Evolutionary conservation across 371 early-diverging fungal species (phyloP), one percentile per base, ranked within the genome.

Genomic region (Rhizopus sp.): DNA sequence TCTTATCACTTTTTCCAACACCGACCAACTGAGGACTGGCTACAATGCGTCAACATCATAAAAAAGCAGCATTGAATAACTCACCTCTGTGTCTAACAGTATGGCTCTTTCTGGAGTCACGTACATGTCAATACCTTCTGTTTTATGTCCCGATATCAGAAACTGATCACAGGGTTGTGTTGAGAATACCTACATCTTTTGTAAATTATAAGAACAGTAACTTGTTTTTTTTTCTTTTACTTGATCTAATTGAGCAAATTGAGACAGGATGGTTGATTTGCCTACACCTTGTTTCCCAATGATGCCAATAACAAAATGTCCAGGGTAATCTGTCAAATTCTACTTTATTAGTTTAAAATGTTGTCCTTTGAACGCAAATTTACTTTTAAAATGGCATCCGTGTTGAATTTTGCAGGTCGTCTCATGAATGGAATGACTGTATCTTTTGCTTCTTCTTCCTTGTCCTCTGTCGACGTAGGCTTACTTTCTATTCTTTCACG

Each of bases 301-400:
- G 17, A 88, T 80, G 9, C 92, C 91, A 29, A 91, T 80, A 5
- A 88, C 84, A 62, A 88, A 91, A 67, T 88, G 88, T 29, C 90
- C 91, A n/a, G 91, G 89, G 45, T 80, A 69, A 32, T 91, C 91
- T 8, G 50, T 47, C 15, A 66, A 44, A 15, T 33, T 40, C 66
- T 65, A 50, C 7, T 37, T 23, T 46, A 4, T 33, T 12, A 29
- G 3, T 2, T 46, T 8, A 15, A 10, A 45, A 8, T 23, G 1
- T 34, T 33, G 12, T 34, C 32, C 10, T 49, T 31, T 31, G 1
- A 17, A 5, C 41, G 9, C 17, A 23, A 23, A 23, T 23, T 23
- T 51, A 60, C 65, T 42, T 65, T 65, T 6, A 57, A 35, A 37
- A 66, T 40, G 0, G 54, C 48, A 6, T 66, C 66, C 32, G 57